Evolutionary conservation across 257 asterid species (phyloP).

Genomic region (Rehmannia glutinosa): DNA sequence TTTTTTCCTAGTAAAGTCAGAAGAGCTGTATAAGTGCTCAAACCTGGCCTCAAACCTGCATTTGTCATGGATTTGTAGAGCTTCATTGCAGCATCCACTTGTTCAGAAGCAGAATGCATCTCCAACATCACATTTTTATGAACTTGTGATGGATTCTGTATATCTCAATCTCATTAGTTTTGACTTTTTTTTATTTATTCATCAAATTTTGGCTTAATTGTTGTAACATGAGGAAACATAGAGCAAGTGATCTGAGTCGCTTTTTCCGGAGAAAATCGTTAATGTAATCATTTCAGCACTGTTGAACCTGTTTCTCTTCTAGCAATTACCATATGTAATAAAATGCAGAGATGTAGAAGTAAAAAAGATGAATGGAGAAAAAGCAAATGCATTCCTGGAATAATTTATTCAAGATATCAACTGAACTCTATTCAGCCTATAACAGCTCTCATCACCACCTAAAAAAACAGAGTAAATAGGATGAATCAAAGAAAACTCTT

Average conservation of each 20-base stretch:
- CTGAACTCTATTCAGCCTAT: too few relatives aligned
- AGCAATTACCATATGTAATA: too few relatives aligned
- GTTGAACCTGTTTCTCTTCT: too few relatives aligned
- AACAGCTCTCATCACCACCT: too few relatives aligned
- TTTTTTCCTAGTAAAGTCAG: constrained; percentile 76
- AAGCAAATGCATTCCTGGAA: too few relatives aligned
- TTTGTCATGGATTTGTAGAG: constrained; percentile 92
- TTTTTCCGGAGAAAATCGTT: too few relatives aligned
- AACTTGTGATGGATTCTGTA: constrained; percentile 13
- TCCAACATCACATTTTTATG: too few relatives aligned
- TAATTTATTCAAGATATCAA: too few relatives aligned
- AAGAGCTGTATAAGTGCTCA: constrained; percentile 75
- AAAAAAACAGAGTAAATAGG: too few relatives aligned
- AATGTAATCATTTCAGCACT: neutral
- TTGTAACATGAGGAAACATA: constrained; percentile 9
- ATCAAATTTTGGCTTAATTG: neutral
- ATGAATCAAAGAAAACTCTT: too few relatives aligned
- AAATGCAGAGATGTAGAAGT: too few relatives aligned
- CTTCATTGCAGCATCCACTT: constrained; percentile 90
- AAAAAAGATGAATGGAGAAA: too few relatives aligned
- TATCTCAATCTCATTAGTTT: constrained; percentile 19
- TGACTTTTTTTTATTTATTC: constrained; percentile 14
- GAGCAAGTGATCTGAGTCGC: neutral
- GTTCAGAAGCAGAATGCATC: constrained; percentile 91
- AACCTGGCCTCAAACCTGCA: constrained; percentile 85